phyloP scores from a whole-genome alignment of 2,329 filamentous ascomycete species.

The Trichoderma cornu-damae region DNA sequence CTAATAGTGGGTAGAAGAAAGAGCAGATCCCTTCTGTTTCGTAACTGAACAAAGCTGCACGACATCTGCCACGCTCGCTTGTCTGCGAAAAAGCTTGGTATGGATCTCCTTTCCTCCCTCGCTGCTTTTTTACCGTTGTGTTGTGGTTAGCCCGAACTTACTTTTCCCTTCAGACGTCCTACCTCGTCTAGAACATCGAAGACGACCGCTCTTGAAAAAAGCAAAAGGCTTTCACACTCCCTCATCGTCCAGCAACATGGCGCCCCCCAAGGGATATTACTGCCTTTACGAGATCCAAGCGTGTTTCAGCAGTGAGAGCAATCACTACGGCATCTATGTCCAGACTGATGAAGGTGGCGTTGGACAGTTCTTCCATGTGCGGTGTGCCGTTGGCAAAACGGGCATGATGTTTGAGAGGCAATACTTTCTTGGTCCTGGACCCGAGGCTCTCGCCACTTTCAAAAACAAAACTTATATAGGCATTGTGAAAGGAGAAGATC shows the following conservation, averaged over 20 bases:
- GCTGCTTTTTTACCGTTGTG: background rate
- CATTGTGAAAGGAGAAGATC: background rate
- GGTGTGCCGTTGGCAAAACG: background rate
- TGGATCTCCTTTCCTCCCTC: background rate
- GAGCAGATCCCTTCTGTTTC: no score
- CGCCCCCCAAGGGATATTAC: background rate
- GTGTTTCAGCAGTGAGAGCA: background rate
- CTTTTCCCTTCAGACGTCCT: background rate
- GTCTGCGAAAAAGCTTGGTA: background rate
- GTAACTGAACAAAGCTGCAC: background rate
- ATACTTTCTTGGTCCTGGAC: background rate
- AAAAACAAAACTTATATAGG: background rate
- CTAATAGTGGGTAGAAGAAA: no score
- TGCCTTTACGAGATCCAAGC: constrained; percentile 5
- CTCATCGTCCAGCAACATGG: background rate
- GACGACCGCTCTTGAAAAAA: background rate
- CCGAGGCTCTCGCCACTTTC: constrained; percentile 7
- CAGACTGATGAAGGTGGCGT: background rate
- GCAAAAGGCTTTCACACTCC: background rate
- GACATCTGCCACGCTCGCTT: background rate
- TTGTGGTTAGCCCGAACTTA: background rate
- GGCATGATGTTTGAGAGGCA: constrained; percentile 12
- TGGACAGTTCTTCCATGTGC: constrained; percentile 11
- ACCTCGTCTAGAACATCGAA: background rate
- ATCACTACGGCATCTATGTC: background rate